Base-by-base conservation (phyloP, 2,329 filamentous ascomycete species). In the Hypoxylon sp. region DNA sequence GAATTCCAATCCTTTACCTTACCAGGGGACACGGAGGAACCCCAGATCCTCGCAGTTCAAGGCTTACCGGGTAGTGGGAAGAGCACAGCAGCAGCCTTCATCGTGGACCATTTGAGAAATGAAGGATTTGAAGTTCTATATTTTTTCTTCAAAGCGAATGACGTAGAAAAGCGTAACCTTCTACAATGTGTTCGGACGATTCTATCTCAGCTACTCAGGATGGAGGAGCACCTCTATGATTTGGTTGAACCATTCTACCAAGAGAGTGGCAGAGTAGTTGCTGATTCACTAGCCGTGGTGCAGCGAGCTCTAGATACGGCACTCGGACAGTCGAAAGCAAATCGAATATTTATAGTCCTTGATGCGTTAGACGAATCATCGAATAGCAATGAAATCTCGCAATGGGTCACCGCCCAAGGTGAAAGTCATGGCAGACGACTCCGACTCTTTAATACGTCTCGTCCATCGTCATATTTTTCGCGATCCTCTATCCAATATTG, bases 141-240 rank as follows among this genome's bases (percentile, higher is more conserved):
- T 37, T 71, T 69, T 48, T 69, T 71, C 31, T 71, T 69, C 57
- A 69, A 69, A 27, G 66, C 62, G 3, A 71, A 61, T 20, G 61
- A 69, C 13, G 33, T 48, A 31, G 69, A 71, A 35, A 71, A 69
- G 33, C 40, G 48, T n/a, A 22, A 51, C 13, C 20, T 69, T 6
- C 17, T 67, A 2, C 33, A 57, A n/a, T 66, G 62, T 22, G 42
- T 59, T 35, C 62, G 66, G 11, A 66, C 63, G 5, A 51, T 71
- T 35, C 53, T 71, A n/a, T 20, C 67, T 31, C 63, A 70, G n/a
- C 20, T 70, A 7, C 13, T 67, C 8, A 50, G 56, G 25, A 46
- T 50, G n/a, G 63, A 66, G 25, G 62, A 66, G 42, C 57, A 60
- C 30, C 59, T 71, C 31, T 69, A 71, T 22, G 55, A 69, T 10